Evolutionary conservation across 495 filamentous ascomycete species (phyloP).

Genomic region (Trichodelitschia bisporula): DNA sequence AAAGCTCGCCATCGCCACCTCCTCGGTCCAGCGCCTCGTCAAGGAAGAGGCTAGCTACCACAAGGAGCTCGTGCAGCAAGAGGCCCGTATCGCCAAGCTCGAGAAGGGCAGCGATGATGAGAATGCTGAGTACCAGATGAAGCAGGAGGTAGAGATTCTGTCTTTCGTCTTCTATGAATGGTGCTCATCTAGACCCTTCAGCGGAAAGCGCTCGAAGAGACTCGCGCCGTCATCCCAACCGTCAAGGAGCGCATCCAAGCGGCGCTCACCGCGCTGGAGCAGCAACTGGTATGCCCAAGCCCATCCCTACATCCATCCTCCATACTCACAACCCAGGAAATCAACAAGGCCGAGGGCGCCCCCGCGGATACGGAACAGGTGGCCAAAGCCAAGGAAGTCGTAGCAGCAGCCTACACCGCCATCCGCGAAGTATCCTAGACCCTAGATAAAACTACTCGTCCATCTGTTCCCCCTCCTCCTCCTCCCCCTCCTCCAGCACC

Average conservation of each 20-base stretch:
- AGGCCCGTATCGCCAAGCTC: conserved; percentile 43
- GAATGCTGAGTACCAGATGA: conserved; percentile 35
- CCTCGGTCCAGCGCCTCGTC: conserved; percentile 52
- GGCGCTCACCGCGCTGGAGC: conserved; percentile 43
- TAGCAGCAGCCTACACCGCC: conserved; percentile 12
- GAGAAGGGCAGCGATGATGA: conserved; percentile 21
- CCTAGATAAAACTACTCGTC: too few species aligned
- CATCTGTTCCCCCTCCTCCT: conserved; percentile 35
- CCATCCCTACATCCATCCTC: neutral
- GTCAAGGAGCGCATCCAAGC: conserved; percentile 38
- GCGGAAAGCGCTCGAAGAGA: conserved; percentile 58
- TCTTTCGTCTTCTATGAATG: neutral
- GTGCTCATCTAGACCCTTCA: conserved; percentile 14
- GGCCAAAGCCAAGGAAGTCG: conserved; percentile 17
- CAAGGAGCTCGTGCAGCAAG: conserved; percentile 50
- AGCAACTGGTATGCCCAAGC: conserved; percentile 27
- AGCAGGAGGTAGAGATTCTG: conserved; percentile 62
- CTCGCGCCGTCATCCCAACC: conserved; percentile 48
- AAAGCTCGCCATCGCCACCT: conserved; percentile 44
- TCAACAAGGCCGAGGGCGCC: conserved; percentile 13
- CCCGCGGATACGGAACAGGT: conserved; percentile 13
- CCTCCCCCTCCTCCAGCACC: conserved; percentile 13
- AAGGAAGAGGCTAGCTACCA: conserved; percentile 85
- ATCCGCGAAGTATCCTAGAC: conserved; percentile 11
- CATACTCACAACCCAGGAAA: conserved; percentile 9